Evolutionary conservation across 2,329 filamentous ascomycete genomes (phyloP), one percentile per base, ranked within the genome.

Genomic region (Diaporthe batatas): DNA sequence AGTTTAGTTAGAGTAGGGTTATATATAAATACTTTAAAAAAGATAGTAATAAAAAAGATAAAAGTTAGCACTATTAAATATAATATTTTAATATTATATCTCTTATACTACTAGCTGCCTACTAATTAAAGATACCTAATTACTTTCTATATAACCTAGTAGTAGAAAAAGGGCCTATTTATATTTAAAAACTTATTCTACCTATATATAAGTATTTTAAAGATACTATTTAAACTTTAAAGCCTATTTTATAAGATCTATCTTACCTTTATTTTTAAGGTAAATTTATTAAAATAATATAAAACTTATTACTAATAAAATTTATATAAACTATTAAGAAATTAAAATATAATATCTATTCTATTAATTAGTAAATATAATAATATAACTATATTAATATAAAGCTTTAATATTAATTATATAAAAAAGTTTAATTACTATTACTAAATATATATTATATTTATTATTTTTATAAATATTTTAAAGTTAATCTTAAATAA

Each of bases 391-490:
- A 51, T 51, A 4, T 25, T 53, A 53, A 16, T 25, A 53, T 53
- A 53, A 14, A 6, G 11, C 10, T 25, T 53, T 53, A 53, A 25
- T 14, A 25, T 25, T 53, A 53, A 10, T 53, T 25, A 53, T 53
- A 53, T 25, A 16, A 53, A 6, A 6, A 14, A 25, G 25, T 14
- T 10, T 53, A 53, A 25, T 14, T 53, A 53, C 14, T 14, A 14
- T 14, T 5, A 25, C 14, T 53, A 53, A 5, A 11, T 6, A 53
- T 25, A 25, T 53, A 53, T 25, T 25, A 25, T 53, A 25, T 53
- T 53, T 53, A 53, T 53, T 25, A 53, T 53, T 53, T 53, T 14
- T 25, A 53, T 53, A 53, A 53, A 4, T 53, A 53, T 53, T 14
- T 1, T 6, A 14, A 53, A 1, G 0, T 14, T 25, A 53, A 25